Evolutionary conservation across 2,329 filamentous ascomycete species (phyloP).

Genomic region (Aspergillus viridinutans): DNA sequence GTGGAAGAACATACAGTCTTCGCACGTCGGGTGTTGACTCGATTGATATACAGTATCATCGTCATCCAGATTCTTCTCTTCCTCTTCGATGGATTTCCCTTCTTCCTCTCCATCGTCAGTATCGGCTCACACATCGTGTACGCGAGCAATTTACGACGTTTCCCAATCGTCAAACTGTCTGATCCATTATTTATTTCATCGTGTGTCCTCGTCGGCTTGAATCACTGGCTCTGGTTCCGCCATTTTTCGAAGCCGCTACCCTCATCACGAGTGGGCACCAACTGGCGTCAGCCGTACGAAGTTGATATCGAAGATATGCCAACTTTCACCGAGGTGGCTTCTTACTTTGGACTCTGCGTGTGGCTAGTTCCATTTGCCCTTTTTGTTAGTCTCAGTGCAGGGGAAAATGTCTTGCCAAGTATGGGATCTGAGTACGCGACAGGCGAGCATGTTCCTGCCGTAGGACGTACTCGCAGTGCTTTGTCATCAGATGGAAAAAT

Average conservation of each 20-base stretch:
- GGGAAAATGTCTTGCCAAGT: constrained; percentile 89
- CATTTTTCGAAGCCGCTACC: constrained; percentile 71
- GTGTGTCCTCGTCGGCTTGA: constrained; percentile 77
- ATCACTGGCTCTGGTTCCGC: constrained; percentile 95
- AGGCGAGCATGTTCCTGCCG: constrained; percentile 38
- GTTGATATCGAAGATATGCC: constrained; percentile 55
- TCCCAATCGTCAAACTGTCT: constrained; percentile 74
- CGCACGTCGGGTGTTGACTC: constrained; percentile 78
- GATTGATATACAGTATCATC: constrained; percentile 80
- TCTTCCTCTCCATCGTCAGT: constrained; percentile 68
- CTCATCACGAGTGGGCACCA: constrained; percentile 29
- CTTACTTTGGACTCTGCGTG: constrained; percentile 92
- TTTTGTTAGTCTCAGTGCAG: constrained; percentile 89
- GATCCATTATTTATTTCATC: constrained; percentile 84
- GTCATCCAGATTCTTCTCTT: constrained; percentile 68
- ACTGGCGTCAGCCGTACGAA: constrained; percentile 37
- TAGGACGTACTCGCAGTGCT: constrained; percentile 23
- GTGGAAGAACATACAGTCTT: constrained; percentile 97
- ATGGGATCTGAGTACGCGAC: constrained; percentile 76
- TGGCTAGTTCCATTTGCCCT: constrained; percentile 95
- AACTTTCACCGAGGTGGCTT: constrained; percentile 88
- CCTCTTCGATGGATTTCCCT: constrained; percentile 79
- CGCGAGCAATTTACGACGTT: constrained; percentile 74
- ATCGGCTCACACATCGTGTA: constrained; percentile 81
- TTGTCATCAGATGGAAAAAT: constrained; percentile 35